Base-by-base conservation (phyloP, 441 rosid species). In the Adansonia madagascariensis region DNA sequence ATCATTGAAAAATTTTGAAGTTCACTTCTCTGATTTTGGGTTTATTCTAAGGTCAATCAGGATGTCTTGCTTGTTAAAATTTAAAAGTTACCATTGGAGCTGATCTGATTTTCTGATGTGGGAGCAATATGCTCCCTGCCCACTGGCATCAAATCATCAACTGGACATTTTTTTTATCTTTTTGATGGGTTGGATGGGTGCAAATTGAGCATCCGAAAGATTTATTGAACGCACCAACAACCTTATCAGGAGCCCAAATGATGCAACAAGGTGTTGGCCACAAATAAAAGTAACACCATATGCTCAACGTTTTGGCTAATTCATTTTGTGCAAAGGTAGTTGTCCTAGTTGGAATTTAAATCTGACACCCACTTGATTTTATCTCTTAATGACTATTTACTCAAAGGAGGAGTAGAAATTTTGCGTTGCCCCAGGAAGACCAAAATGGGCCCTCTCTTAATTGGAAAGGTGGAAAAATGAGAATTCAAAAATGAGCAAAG, bases 221-320 rank as follows among this genome's bases (percentile, higher is more conserved):
- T 44, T 0, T 8, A 50, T 22, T 24, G 14, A 43, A 57, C 6
- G 27, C 18, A 9, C 35, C 17, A 44, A 11, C 41, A 46, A 12
- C 39, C 43, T 69, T 22, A 27, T 24, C 15, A 15, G 39, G 39
- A 22, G 68, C 8, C 69, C 41, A 17, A 44, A 80, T 6, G 68
- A 71, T 31, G 63, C 56, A 49, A 71, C 50, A n/a, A 61, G 73
- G 60, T 74, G 31, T 3, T 61, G 82, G 79, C 73, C 55, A 56
- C 59, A 75, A 75, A 78, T 64, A 41, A 80, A 80, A 85, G 75
- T 31, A 57, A 57, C 1, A 66, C 79, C 10, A 75, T 73, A 75
- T 75, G 79, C 75, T 76, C 41, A 62, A 74, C 69, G 56, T 74
- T 60, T 24, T 2, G 41, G 18, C 31, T 9, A 68, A 14, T 39